Percentiles rank a stretch among this genome's conserved stretches.
Conservation (phyloP, 2,329 filamentous ascomycete genomes). For the Cytospora mali region DNA sequence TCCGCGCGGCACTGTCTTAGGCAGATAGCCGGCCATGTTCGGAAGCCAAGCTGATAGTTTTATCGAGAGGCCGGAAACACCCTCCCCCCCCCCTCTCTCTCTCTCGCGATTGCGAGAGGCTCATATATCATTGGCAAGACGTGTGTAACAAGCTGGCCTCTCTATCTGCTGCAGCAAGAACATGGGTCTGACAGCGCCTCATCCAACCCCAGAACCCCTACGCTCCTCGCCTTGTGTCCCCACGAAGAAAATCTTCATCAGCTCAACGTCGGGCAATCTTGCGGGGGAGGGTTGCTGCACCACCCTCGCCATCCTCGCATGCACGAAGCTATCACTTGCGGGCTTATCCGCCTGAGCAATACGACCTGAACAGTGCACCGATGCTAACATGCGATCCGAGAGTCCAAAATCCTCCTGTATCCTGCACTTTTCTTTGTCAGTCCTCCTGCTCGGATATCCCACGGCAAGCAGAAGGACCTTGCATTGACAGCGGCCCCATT, state of each 20-base stretch:
- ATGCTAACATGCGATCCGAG: neutral
- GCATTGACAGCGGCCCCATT: neutral
- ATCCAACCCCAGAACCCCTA: neutral
- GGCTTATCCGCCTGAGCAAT: constrained; percentile 1
- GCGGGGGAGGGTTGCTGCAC: neutral
- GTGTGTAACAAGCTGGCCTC: constrained; percentile 10
- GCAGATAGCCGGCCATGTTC: neutral
- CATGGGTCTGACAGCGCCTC: neutral
- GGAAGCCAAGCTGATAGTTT: constrained; percentile 13
- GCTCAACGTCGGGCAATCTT: neutral
- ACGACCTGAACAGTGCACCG: neutral
- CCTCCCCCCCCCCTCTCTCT: no score
- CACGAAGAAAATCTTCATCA: constrained; percentile 6
- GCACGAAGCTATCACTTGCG: constrained; percentile 4
- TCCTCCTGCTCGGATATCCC: neutral
- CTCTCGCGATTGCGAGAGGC: neutral
- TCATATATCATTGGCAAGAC: neutral
- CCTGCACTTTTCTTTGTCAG: neutral
- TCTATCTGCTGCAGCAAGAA: neutral
- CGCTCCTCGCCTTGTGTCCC: neutral
- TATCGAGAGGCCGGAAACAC: neutral
- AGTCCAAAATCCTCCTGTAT: neutral
- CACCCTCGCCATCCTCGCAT: neutral
- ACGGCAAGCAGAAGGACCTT: neutral
- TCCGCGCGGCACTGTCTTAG: neutral